Evolutionary conservation across 2,329 filamentous ascomycete species (phyloP).

Genomic region (Microcyclospora pomicola): DNA sequence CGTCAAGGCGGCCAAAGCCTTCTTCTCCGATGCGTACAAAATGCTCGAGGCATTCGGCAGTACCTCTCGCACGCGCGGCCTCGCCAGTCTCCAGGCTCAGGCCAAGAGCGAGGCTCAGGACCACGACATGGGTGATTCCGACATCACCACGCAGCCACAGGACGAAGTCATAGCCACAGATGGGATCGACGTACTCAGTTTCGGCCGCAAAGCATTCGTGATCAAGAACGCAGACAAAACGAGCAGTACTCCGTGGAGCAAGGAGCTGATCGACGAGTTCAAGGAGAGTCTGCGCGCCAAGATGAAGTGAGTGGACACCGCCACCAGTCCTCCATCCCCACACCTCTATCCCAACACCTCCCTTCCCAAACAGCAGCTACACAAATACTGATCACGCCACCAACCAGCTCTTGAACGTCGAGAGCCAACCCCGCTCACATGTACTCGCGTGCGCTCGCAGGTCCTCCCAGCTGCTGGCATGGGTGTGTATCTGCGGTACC

Average conservation of each 20-base stretch:
- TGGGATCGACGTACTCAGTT: slow-evolving; percentile 17
- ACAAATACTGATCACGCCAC: no score
- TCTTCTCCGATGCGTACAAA: slow-evolving; percentile 22
- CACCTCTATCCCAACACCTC: no score
- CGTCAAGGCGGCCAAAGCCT: slow-evolving; percentile 20
- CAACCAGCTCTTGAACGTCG: no score
- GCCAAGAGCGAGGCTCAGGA: no score
- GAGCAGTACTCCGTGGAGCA: slow-evolving; percentile 8
- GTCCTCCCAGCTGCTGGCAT: slow-evolving; percentile 1
- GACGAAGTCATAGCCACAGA: slow-evolving; percentile 11
- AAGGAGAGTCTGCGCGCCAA: slow-evolving; percentile 13
- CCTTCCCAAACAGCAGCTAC: no score
- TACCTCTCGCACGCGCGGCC: background rate
- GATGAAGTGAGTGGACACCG: slow-evolving; percentile 17
- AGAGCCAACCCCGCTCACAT: background rate
- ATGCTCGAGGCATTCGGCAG: slow-evolving; percentile 15
- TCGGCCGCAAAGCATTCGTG: slow-evolving; percentile 16
- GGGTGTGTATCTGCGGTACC: slow-evolving; percentile 17
- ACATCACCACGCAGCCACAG: no score
- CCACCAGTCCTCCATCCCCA: no score
- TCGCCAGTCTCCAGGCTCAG: no score
- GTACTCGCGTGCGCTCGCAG: slow-evolving; percentile 1
- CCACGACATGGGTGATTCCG: slow-evolving; percentile 7
- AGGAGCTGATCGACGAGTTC: slow-evolving; percentile 15
- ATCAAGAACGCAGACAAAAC: slow-evolving; percentile 16